These are phyloP conservation scores for Hymenoscyphus fraxineus DNA, from an alignment of 2,329 filamentous ascomycete species.

Conservation along the genomic window DNA sequence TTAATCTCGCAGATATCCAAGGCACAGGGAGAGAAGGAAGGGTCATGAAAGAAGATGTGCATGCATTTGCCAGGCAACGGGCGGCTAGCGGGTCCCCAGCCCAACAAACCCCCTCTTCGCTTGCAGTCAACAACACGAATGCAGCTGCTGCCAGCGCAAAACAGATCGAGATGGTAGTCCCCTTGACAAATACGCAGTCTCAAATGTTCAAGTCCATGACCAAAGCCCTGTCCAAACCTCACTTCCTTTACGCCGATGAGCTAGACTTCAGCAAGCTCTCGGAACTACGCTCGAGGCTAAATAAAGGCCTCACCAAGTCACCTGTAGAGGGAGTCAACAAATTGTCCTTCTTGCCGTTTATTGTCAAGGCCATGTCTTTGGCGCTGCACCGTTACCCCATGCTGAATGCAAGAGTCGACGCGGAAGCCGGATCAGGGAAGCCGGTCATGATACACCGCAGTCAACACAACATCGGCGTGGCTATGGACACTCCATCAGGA, in stretches of 20 bases:
- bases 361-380: constrained; percentile 91
- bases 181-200: constrained; percentile 74
- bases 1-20: constrained; percentile 73
- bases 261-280: constrained; percentile 76
- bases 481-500: constrained; percentile 87
- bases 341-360: constrained; percentile 87
- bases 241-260: constrained; percentile 93
- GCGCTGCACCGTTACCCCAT: constrained; percentile 77
- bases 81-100: constrained; percentile 36
- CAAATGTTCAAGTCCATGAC: constrained; percentile 99
- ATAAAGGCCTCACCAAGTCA: constrained; percentile 51
- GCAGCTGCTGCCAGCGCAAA: constrained; percentile 25
- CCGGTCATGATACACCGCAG: constrained; percentile 74
- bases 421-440: constrained; percentile 50
- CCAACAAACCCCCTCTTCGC: constrained; percentile 17
- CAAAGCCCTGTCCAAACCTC: constrained; percentile 81
- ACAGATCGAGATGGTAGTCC: constrained; percentile 65
- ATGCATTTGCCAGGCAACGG: constrained; percentile 60
- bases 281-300: constrained; percentile 69
- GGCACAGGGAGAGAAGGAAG: constrained; percentile 89
- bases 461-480: constrained; percentile 91
- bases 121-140: constrained; percentile 24
- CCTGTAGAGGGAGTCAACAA: constrained; percentile 49
- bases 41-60: constrained; percentile 88
- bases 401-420: constrained; percentile 81